Evolutionary conservation across 805 yeast genomes (phyloP), one percentile per base, ranked within the genome.

Genomic region (Maudiozyma saulgeensis): DNA sequence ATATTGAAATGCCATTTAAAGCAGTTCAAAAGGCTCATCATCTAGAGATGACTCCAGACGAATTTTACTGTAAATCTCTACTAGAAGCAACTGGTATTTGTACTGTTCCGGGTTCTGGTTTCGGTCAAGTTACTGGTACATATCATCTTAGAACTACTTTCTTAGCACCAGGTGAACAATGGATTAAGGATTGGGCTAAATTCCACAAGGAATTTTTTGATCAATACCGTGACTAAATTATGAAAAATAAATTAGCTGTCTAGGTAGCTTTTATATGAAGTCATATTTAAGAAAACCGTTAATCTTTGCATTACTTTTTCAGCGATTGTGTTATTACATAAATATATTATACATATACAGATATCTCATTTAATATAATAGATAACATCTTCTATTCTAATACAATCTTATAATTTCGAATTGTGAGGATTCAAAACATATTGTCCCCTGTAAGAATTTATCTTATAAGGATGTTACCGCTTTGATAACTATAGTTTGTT

Each of bases 81-180:
- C 75, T 93, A 56, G 91, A 91, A 55, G 67, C 71, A 44, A 89
- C 99, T 6, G 99, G 99, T 58, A 88, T 93, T 52, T 93, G 99
- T 69, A 87, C 95, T 42, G 95, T 93, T 53, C 98, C 99, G 31
- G 99, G 99, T 40, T 81, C 88, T 34, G 99, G 99, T 0, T 93
- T 93, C 60, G 97, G 98, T 32, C 99, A 93, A 70, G 84, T 75
- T 44, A 82, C 81, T 44, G 95, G 88, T 19, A 89, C 97, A 4
- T 84, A 76, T 71, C 99, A 93, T 64, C 77, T 93, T 59, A 82
- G 99, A 75, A 93, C 99, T 1, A 93, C 99, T 0, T 93, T 93
- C 73, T 75, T 93, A 61, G 95, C 99, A 13, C 97, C 98, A 15
- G 98, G 97, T 41, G 76, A 79, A 25, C 91, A 87, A 58, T 88